Evolutionary conservation across 1,284 basidiomycete species (phyloP).

Genomic region (Neolentinus lepideus): DNA sequence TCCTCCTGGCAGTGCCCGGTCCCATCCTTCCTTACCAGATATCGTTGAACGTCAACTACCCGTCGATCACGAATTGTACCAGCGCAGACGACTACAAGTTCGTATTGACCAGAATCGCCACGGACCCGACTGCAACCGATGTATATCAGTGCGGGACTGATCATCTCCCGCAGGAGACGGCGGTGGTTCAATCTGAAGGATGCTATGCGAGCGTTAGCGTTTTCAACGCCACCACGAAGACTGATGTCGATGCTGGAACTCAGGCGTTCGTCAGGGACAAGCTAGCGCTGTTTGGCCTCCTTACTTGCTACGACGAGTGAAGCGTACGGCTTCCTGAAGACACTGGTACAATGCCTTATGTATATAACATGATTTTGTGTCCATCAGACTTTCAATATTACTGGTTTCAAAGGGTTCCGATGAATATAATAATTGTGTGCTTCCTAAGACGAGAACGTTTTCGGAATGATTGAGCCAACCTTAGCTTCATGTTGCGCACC

Average conservation of each 20-base stretch:
- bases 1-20: constrained; percentile 25
- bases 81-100: constrained; percentile 30
- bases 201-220: constrained; percentile 42
- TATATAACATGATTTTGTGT: too few relatives aligned
- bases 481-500: too few relatives aligned
- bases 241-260: constrained; percentile 30
- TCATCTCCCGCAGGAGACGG: constrained; percentile 32
- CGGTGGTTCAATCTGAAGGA: constrained; percentile 28
- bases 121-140: constrained; percentile 24
- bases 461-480: too few relatives aligned
- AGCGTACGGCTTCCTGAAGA: too few relatives aligned
- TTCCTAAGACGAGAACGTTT: too few relatives aligned
- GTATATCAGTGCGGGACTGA: constrained; percentile 34
- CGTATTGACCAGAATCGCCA: constrained; percentile 35
- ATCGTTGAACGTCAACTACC: constrained; percentile 48
- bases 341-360: too few relatives aligned
- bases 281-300: constrained; percentile 24
- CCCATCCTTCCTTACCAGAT: constrained; percentile 31
- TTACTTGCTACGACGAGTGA: constrained; percentile 20
- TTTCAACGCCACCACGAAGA: constrained; percentile 34
- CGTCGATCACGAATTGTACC: constrained; percentile 30
- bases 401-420: too few relatives aligned
- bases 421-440: too few relatives aligned
- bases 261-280: constrained; percentile 32
- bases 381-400: too few relatives aligned